Evolutionary conservation across 306 rosid genomes (phyloP).

Genomic region (Acacia melanoxylon): DNA sequence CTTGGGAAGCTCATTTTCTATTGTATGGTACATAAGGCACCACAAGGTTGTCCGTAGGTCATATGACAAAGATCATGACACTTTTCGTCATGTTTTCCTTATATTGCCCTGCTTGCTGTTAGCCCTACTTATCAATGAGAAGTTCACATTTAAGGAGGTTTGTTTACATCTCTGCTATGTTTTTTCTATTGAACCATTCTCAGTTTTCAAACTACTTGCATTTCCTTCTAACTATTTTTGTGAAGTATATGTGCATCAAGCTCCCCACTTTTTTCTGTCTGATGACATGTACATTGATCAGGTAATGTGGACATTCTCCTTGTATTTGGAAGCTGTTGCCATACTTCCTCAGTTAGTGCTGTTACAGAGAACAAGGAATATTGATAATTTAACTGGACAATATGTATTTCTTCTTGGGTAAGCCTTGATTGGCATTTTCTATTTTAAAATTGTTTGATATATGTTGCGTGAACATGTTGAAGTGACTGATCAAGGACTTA

Average conservation of each 20-base stretch:
- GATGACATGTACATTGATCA: slow-evolving; percentile 39
- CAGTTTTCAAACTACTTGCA: slow-evolving; percentile 7
- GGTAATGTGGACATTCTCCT: slow-evolving; percentile 92
- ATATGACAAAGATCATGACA: slow-evolving; percentile 87
- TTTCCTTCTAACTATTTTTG: slow-evolving; percentile 9
- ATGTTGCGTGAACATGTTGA: slow-evolving; percentile 16
- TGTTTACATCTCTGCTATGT: slow-evolving; percentile 23
- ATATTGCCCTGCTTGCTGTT: slow-evolving; percentile 69
- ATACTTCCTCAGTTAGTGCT: slow-evolving; percentile 87
- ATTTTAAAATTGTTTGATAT: neutral
- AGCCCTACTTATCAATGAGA: slow-evolving; percentile 74
- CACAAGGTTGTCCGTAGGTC: slow-evolving; percentile 84
- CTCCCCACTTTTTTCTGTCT: slow-evolving; percentile 10
- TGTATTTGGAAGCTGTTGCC: slow-evolving; percentile 91
- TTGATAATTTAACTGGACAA: slow-evolving; percentile 93
- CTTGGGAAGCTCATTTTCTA: slow-evolving; percentile 85
- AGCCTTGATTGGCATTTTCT: slow-evolving; percentile 28
- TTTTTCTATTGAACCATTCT: neutral
- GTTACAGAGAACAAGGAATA: slow-evolving; percentile 85
- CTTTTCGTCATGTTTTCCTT: slow-evolving; percentile 73
- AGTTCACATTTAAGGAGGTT: slow-evolving; percentile 80
- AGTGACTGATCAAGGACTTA: slow-evolving; percentile 12
- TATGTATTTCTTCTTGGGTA: slow-evolving; percentile 89
- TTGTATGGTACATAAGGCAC: slow-evolving; percentile 87
- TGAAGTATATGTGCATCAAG: slow-evolving; percentile 27